Conservation (phyloP, 148 eudicot species). For the Vaccinium corymbosum region DNA sequence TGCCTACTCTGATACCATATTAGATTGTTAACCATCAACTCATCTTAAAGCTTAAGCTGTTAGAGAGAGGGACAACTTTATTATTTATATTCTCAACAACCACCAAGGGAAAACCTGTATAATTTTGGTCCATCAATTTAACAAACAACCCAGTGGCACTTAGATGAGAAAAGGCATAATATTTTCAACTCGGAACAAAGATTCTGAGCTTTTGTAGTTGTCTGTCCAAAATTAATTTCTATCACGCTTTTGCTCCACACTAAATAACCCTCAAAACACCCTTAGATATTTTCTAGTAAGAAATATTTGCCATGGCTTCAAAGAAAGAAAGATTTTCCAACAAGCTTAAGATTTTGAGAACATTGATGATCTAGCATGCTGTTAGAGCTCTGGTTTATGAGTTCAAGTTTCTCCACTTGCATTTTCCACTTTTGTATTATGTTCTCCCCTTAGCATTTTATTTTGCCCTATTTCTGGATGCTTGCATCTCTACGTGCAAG, state of each 20-base stretch:
- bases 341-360: no score
- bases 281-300: not conserved
- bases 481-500: no score
- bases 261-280: not conserved
- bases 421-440: no score
- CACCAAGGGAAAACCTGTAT: not conserved
- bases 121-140: not conserved
- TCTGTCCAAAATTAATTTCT: not conserved
- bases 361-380: not conserved
- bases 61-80: no score
- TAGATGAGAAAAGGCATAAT: not conserved
- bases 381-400: not conserved
- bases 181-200: not conserved
- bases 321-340: not conserved
- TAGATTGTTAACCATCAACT: no score
- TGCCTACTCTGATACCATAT: no score
- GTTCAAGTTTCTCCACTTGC: no score
- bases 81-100: no score
- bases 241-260: not conserved
- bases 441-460: not conserved
- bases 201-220: not conserved
- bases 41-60: no score
- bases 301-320: not conserved
- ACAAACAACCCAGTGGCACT: not conserved
- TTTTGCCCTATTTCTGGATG: not conserved